Base-by-base conservation (phyloP, 78 protist genomes). In the Bodo saltans region DNA sequence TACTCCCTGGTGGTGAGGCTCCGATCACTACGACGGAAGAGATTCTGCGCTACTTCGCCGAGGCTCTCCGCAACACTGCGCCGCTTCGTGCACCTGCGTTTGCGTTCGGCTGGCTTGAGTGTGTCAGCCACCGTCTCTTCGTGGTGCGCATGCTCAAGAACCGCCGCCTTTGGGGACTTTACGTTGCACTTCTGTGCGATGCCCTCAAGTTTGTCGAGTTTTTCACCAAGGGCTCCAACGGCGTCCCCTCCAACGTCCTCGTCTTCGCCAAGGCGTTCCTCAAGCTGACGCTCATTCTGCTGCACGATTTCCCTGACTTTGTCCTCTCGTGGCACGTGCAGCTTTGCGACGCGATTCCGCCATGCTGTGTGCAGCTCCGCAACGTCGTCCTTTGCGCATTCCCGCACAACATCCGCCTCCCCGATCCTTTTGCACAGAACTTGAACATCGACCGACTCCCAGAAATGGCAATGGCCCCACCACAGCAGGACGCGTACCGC, bases 241-340 rank as follows among this genome's bases (percentile, higher is more conserved):
- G 97, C 30, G 69, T 42, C 60, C 92, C 87, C 74, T 94, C 98
- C 21, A 52, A 88, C 34, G 80, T 94, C 34, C 52, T 85, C 28
- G 88, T 96, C 34, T 98, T 95, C 87, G n/a, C n/a, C n/a, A 85
- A 83, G 53, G 97, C 95, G 11, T 70, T 93, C 30, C 74, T 96
- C 60, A 83, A 93, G 17, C 90, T 97, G 11, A 79, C 96, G 25
- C 79, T 98, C 33, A 87, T 97, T 29, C 87, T 97, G 26, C 87
- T 96, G 27, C 99, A 97, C 88, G 99, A 97, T 87, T 97, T 97
- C 92, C 99, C 99, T n/a, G 97, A 97, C 90, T 96, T 97, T 68
- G 82, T 97, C 21, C 95, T 98, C 94, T 92, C 94, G 72, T 93
- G 79, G 90, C 98, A 97, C 90, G 84, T 94, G 72, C 2, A 70